Conservation (phyloP, 768 basidiomycete species). For the Tricholoma sp. region DNA sequence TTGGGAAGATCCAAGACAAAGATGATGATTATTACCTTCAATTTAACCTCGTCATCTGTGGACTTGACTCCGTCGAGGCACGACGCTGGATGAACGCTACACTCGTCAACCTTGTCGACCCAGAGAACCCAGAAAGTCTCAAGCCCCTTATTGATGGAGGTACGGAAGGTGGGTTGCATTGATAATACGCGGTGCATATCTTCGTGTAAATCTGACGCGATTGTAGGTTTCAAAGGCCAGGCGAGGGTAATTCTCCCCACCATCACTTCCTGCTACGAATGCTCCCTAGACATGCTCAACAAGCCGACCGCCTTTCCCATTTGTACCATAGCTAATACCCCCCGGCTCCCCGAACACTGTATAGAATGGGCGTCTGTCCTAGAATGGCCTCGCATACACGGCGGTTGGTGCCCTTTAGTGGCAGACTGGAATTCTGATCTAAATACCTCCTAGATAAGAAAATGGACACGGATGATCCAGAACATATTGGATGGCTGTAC, state of each 20-base stretch:
- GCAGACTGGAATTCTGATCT: neutral
- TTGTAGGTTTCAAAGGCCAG: conserved; percentile 93
- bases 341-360: conserved; percentile 95
- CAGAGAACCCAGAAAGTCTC: conserved; percentile 86
- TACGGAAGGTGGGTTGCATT: conserved; percentile 71
- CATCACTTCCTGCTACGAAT: conserved; percentile 95
- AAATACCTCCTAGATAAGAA: conserved; percentile 66
- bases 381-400: conserved; percentile 94
- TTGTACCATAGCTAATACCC: conserved; percentile 98
- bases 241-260: conserved; percentile 95
- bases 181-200: neutral
- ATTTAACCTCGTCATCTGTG: conserved; percentile 96
- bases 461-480: conserved; percentile 95
- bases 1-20: conserved; percentile 98
- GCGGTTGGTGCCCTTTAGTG: conserved; percentile 48
- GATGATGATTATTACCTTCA: conserved; percentile 92
- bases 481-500: conserved; percentile 94
- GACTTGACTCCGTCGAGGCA: conserved; percentile 95
- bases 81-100: conserved; percentile 99
- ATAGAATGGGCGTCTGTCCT: conserved; percentile 99
- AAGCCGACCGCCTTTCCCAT: conserved; percentile 97
- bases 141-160: conserved; percentile 98
- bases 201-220: neutral
- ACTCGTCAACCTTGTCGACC: conserved; percentile 89
- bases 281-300: conserved; percentile 96